phyloP scores from a whole-genome alignment of 805 yeast genomes.

The Phaffomyces opuntiae region DNA sequence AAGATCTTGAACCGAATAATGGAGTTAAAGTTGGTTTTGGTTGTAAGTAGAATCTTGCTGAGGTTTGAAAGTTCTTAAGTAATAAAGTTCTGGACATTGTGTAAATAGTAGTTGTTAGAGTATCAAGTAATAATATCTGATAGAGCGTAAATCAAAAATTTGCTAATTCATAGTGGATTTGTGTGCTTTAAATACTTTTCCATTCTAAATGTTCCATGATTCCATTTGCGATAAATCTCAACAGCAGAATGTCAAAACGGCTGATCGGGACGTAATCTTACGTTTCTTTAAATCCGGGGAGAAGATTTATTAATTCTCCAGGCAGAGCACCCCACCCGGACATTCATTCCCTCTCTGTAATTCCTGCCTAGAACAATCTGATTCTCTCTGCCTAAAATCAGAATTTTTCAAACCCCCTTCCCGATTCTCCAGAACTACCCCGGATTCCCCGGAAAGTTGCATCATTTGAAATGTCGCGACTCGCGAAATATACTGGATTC shows the following conservation, averaged over 20 bases:
- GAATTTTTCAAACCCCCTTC: not conserved
- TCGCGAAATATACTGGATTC: not conserved
- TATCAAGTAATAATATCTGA: too few species aligned
- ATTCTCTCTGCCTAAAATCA: too few species aligned
- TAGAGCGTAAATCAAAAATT: not conserved
- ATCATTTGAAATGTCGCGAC: not conserved
- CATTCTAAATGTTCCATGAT: too few species aligned
- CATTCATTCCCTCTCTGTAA: too few species aligned
- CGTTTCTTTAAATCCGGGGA: too few species aligned
- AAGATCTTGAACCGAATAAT: slow-evolving; percentile 11
- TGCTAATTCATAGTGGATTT: not conserved
- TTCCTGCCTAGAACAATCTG: too few species aligned
- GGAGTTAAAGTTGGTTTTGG: slow-evolving; percentile 8
- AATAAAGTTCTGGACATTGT: slow-evolving; percentile 14
- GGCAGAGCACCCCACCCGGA: too few species aligned
- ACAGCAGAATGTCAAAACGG: not conserved
- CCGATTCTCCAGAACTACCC: not conserved
- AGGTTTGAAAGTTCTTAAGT: slow-evolving; percentile 21
- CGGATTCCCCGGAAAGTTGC: slow-evolving; percentile 5
- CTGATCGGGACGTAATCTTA: slow-evolving; percentile 4
- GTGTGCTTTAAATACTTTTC: slow-evolving; percentile 2
- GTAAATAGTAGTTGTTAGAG: not conserved
- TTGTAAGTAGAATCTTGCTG: slow-evolving; percentile 20
- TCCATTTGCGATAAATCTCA: too few species aligned
- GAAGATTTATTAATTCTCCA: too few species aligned